Evolutionary conservation across 2,329 filamentous ascomycete species (phyloP).

Genomic region (Aureobasidium zeae): DNA sequence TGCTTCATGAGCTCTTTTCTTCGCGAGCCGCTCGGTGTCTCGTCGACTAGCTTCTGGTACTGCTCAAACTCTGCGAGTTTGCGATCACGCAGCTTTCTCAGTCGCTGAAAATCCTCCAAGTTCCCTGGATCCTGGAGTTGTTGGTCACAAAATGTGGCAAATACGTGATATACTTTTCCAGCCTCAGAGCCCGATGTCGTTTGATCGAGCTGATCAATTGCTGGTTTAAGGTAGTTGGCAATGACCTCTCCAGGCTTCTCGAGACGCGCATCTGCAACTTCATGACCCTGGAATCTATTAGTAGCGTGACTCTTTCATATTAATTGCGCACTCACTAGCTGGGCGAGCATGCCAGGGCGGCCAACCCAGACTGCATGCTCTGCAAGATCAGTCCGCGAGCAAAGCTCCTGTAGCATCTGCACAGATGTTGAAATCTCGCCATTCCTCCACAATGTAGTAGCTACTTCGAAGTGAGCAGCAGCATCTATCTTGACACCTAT

Average conservation of each 20-base stretch:
- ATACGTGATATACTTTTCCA: slow-evolving; percentile 86
- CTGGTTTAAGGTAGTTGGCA: slow-evolving; percentile 72
- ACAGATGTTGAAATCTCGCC: slow-evolving; percentile 86
- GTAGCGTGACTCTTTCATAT: background rate
- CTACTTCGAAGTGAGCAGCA: slow-evolving; percentile 69
- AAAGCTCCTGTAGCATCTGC: slow-evolving; percentile 70
- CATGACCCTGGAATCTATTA: slow-evolving; percentile 51
- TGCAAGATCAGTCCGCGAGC: slow-evolving; percentile 51
- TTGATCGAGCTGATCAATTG: slow-evolving; percentile 69
- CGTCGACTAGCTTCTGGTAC: slow-evolving; percentile 74
- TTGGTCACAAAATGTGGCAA: slow-evolving; percentile 89
- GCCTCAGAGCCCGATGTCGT: slow-evolving; percentile 61
- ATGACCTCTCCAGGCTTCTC: slow-evolving; percentile 90
- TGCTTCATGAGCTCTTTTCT: slow-evolving; percentile 30
- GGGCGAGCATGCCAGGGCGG: slow-evolving; percentile 71
- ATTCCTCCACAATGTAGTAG: slow-evolving; percentile 88
- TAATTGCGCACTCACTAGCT: slow-evolving; percentile 48
- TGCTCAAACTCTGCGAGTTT: slow-evolving; percentile 39
- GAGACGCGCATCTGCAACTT: slow-evolving; percentile 78
- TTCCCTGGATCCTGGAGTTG: slow-evolving; percentile 82
- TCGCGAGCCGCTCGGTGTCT: slow-evolving; percentile 45
- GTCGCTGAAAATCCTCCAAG: slow-evolving; percentile 71
- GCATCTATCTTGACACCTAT: slow-evolving; percentile 70
- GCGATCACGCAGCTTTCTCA: slow-evolving; percentile 57
- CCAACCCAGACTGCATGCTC: slow-evolving; percentile 64